A percentile compares a stretch with the other conserved stretches of the same genome.
These are phyloP conservation scores for Tarenaya hassleriana DNA, from an alignment of 345 rosid genomes.

Conservation along the genomic window DNA sequence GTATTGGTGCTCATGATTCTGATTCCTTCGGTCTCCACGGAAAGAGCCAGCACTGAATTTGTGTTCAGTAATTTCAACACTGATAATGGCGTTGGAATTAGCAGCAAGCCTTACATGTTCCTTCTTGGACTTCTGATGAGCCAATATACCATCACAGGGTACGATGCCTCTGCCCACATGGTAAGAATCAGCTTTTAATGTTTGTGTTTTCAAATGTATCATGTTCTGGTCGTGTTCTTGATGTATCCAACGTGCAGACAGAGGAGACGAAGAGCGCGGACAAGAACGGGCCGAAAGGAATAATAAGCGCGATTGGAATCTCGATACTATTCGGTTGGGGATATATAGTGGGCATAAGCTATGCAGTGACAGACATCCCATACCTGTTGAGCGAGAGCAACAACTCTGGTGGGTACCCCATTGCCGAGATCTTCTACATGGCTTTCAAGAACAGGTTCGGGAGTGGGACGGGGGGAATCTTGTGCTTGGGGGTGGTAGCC, in stretches of 20 bases:
- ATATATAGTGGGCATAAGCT: slow-evolving; percentile 83
- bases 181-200: slow-evolving; percentile 30
- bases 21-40: slow-evolving; percentile 66
- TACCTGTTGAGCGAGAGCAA: slow-evolving; percentile 62
- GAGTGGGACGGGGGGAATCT: slow-evolving; percentile 76
- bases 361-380: slow-evolving; percentile 76
- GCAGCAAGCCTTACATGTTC: slow-evolving; percentile 62
- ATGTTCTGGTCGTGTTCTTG: neutral
- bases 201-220: neutral
- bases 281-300: slow-evolving; percentile 81
- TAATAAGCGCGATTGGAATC: slow-evolving; percentile 79
- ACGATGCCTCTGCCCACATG: slow-evolving; percentile 98
- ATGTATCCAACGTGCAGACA: slow-evolving; percentile 40
- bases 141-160: slow-evolving; percentile 87
- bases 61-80: slow-evolving; percentile 84
- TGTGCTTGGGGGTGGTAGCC: slow-evolving; percentile 79
- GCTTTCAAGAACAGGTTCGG: slow-evolving; percentile 87
- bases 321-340: slow-evolving; percentile 93
- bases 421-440: slow-evolving; percentile 75
- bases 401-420: slow-evolving; percentile 87
- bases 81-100: slow-evolving; percentile 67
- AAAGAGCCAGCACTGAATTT: slow-evolving; percentile 77
- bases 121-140: slow-evolving; percentile 91
- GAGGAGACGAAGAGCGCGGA: slow-evolving; percentile 95
- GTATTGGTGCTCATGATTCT: slow-evolving; percentile 74